Evolutionary conservation across 2,329 filamentous ascomycete species (phyloP).

Genomic region (Ascochyta pisi): DNA sequence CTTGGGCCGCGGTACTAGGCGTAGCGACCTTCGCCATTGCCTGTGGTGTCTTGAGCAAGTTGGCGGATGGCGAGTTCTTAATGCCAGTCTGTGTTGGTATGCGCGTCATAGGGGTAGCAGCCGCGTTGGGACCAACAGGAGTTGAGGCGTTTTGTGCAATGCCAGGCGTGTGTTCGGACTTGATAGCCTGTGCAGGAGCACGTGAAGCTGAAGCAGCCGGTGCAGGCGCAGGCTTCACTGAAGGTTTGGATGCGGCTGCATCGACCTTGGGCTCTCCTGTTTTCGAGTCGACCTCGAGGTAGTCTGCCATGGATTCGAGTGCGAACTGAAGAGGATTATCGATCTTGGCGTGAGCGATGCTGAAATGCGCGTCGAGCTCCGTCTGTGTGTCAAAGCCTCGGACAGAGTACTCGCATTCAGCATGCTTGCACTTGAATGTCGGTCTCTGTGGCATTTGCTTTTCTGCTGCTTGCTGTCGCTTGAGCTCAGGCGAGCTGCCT

Average conservation of each 20-base stretch:
- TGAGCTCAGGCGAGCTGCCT: slow-evolving; percentile 54
- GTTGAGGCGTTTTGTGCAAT: slow-evolving; percentile 45
- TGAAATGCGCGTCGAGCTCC: slow-evolving; percentile 62
- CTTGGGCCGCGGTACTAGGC: slow-evolving; percentile 40
- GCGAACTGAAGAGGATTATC: slow-evolving; percentile 64
- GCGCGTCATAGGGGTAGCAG: slow-evolving; percentile 48
- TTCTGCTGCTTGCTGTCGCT: slow-evolving; percentile 52
- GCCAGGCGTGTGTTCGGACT: slow-evolving; percentile 45
- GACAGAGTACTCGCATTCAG: slow-evolving; percentile 60
- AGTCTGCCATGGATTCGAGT: slow-evolving; percentile 59
- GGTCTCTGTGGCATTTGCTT: slow-evolving; percentile 53
- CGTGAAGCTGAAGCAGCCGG: slow-evolving; percentile 23
- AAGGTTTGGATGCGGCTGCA: slow-evolving; percentile 29
- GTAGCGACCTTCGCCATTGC: slow-evolving; percentile 43
- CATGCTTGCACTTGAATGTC: slow-evolving; percentile 61
- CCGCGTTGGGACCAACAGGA: slow-evolving; percentile 39
- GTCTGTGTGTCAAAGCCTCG: slow-evolving; percentile 63
- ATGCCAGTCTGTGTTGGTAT: slow-evolving; percentile 47
- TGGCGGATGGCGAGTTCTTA: slow-evolving; percentile 47
- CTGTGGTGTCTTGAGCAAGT: slow-evolving; percentile 49
- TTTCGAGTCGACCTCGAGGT: slow-evolving; percentile 58
- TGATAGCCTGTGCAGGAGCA: slow-evolving; percentile 35
- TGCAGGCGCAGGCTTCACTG: slow-evolving; percentile 29
- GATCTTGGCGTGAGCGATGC: slow-evolving; percentile 60
- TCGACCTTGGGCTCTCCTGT: slow-evolving; percentile 46